Percentiles rank a stretch among this genome's conserved stretches.
Evolutionary conservation across 495 filamentous ascomycete species (phyloP).

Genomic region (Neurospora sp.): DNA sequence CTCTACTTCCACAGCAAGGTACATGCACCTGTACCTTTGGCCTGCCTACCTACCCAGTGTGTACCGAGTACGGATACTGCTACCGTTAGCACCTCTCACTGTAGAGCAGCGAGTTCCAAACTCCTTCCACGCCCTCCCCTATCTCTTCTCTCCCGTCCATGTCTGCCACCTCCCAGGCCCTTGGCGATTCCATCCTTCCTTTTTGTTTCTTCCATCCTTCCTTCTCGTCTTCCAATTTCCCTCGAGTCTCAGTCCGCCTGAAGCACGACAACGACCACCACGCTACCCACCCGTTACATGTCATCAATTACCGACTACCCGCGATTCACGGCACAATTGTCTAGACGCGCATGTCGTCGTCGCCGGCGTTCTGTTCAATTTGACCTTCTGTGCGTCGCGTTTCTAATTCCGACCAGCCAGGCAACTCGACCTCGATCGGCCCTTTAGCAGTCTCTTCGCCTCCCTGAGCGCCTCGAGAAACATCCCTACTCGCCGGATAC

Average conservation of each 20-base stretch:
- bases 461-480: not conserved
- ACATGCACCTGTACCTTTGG: not conserved
- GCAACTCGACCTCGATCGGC: not conserved
- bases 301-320: not conserved
- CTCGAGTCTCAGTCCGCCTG: not conserved
- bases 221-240: not conserved
- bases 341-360: not conserved
- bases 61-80: not conserved
- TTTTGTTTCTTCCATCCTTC: not conserved
- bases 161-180: not conserved
- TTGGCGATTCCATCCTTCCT: not conserved
- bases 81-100: not conserved
- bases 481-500: not conserved
- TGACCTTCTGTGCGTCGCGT: not conserved
- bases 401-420: not conserved
- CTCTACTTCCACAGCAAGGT: not conserved
- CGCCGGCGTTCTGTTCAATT: not conserved
- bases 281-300: not conserved
- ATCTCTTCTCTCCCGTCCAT: not conserved
- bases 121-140: not conserved
- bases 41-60: not conserved
- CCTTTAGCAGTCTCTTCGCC: not conserved
- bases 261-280: not conserved
- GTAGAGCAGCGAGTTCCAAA: not conserved
- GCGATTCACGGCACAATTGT: not conserved